Base-by-base conservation (phyloP, 108 stramenopile genomes). In the Cyclotella baltica region DNA sequence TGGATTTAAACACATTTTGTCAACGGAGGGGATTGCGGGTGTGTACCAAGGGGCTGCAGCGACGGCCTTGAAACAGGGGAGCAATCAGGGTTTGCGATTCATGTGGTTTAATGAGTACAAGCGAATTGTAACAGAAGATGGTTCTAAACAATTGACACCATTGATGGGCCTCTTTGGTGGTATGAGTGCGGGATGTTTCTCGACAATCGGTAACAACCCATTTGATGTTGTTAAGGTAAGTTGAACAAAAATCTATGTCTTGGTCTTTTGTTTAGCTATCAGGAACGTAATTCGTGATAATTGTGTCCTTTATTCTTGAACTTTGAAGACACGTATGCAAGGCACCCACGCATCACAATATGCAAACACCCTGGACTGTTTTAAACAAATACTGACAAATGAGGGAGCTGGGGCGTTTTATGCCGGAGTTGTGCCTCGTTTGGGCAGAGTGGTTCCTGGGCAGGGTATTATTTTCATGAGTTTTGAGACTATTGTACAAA, bases 21-120 rank as follows among this genome's bases (percentile, higher is more conserved):
- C 76, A 27, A 93, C 80, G 0, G 96, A 98, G 73, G 99, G 99
- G n/a, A 22, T 94, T n/a, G 72, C 62, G n/a, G 99, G 99, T 4
- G 70, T 98, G 0, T 99, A 99, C 88, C 89, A 97, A 67, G 99
- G 99, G 1, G 89, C 88, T 30, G 74, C 75, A 31, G 96, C 99
- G 2, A 99, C 99, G 19, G 93, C 97, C 10, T 67, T 97, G 82
- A 99, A 99, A 78, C 99, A 99, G 87, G 96, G 96, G 3, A 90
- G 93, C 70, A 99, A 99, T 87, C 96, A 98, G 77, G 98, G 98
- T 15, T 75, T 98, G 47, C 96, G 99, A 0, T 99, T 99, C 77
- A 97, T 98, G 96, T 97, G 90, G 87, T 98, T 97, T 83, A 98
- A 97, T 80, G 92, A 97, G 88, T 98, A 97, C 91, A 98, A 98